phyloP scores from a whole-genome alignment of 192 early-diverging fungal species.

The Jimgerdemannia flammicorona region DNA sequence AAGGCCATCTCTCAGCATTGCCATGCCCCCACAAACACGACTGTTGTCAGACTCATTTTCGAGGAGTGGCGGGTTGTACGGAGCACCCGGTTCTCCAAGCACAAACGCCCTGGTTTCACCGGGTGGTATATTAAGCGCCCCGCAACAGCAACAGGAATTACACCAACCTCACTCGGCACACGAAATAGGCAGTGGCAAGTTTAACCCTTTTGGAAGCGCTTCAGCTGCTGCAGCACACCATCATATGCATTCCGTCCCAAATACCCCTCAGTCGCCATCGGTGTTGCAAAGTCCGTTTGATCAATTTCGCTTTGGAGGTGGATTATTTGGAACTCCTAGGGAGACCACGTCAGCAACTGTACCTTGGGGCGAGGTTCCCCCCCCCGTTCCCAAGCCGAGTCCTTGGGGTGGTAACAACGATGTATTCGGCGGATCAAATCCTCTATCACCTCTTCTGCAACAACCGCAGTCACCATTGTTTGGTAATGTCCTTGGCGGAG shows the following conservation, averaged over 20 bases:
- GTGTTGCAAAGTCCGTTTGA: constrained; percentile 7
- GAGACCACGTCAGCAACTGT: constrained; percentile 2
- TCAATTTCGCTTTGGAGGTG: constrained; percentile 6
- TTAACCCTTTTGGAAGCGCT: not conserved
- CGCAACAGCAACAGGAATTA: constrained; percentile 4
- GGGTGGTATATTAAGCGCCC: not conserved
- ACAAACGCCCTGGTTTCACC: not conserved
- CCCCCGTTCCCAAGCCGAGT: not conserved
- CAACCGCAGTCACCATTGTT: constrained; percentile 3
- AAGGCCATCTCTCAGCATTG: constrained; percentile 1
- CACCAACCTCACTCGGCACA: constrained; percentile 6
- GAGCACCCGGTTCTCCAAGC: not conserved
- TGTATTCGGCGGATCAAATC: constrained; percentile 3
- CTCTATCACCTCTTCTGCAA: constrained; percentile 9
- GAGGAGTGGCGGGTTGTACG: not conserved
- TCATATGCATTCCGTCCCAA: not conserved
- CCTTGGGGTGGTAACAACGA: constrained; percentile 4
- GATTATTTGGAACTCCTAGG: constrained; percentile 7
- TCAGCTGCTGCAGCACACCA: not conserved
- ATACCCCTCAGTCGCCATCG: constrained; percentile 9
- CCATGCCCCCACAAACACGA: constrained; percentile 1
- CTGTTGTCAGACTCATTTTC: not conserved
- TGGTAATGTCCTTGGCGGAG: not conserved
- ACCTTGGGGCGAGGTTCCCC: constrained; percentile 14
- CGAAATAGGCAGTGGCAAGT: constrained; percentile 1